These are phyloP conservation scores for Pochonia chlamydosporia DNA, from an alignment of 2,329 filamentous ascomycete genomes.

Conservation along the genomic window DNA sequence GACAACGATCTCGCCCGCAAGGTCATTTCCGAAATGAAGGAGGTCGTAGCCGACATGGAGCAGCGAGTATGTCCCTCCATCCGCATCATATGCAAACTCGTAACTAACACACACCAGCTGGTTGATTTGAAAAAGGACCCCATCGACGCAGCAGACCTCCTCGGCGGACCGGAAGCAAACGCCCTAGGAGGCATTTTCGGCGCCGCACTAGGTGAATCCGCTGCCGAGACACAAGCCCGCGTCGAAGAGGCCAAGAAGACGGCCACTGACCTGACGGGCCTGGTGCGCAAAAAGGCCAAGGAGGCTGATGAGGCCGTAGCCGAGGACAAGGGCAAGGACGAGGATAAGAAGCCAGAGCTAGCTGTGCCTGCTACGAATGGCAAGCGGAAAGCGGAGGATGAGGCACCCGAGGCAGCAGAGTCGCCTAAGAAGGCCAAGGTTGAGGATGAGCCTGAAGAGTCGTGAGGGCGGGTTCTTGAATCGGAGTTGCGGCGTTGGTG, in stretches of 20 bases:
- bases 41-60: conserved; percentile 75
- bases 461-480: background rate
- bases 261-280: conserved; percentile 67
- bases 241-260: conserved; percentile 67
- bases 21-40: conserved; percentile 67
- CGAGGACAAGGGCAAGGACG: too few species aligned
- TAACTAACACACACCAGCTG: conserved; percentile 39
- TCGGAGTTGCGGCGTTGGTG: background rate
- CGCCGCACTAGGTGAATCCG: conserved; percentile 55
- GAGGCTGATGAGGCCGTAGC: conserved; percentile 17
- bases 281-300: conserved; percentile 64
- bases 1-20: conserved; percentile 59
- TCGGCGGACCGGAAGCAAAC: conserved; percentile 33
- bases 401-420: conserved; percentile 17
- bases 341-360: conserved; percentile 7
- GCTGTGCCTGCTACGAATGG: conserved; percentile 27
- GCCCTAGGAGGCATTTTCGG: conserved; percentile 56
- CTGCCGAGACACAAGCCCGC: conserved; percentile 54
- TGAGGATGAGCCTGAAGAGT: conserved; percentile 15
- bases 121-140: conserved; percentile 59
- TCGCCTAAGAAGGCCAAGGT: conserved; percentile 31
- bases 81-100: conserved; percentile 1
- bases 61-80: conserved; percentile 50
- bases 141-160: conserved; percentile 34
- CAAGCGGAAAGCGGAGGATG: conserved; percentile 30